phyloP scores from a whole-genome alignment of 805 yeast genomes.

The Starmerella stigmatis region DNA sequence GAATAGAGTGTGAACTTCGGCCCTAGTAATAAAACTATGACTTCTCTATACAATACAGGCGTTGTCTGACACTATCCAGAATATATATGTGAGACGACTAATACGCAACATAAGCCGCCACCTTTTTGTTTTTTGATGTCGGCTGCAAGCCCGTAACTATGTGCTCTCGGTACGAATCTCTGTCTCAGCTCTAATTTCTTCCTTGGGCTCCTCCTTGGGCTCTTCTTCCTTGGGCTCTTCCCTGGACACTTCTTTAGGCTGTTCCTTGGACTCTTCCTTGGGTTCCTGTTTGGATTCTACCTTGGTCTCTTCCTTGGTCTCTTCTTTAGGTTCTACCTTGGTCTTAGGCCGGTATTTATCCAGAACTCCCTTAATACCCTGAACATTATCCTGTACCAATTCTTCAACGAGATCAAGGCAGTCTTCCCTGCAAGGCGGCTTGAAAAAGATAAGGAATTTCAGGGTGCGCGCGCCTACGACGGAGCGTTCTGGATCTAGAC shows the following conservation, averaged over 20 bases:
- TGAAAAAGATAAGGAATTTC: constrained; percentile 69
- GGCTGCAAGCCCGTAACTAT: too few relatives aligned
- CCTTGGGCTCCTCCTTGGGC: background rate
- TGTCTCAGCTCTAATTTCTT: background rate
- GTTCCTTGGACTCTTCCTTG: background rate
- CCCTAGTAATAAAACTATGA: too few relatives aligned
- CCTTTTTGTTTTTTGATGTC: too few relatives aligned
- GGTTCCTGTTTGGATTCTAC: background rate
- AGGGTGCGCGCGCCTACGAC: constrained; percentile 73
- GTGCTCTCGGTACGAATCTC: too few relatives aligned
- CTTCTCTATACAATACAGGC: too few relatives aligned
- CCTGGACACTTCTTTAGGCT: background rate
- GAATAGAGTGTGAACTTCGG: too few relatives aligned
- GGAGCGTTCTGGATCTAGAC: constrained; percentile 75
- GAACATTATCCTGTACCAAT: constrained; percentile 25
- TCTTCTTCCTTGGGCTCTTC: background rate
- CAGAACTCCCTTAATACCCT: constrained; percentile 25
- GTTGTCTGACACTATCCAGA: too few relatives aligned
- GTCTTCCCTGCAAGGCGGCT: constrained; percentile 65
- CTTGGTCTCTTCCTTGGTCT: background rate
- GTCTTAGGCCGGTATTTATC: constrained; percentile 24
- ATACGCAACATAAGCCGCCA: too few relatives aligned
- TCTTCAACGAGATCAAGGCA: constrained; percentile 32
- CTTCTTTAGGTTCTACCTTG: background rate
- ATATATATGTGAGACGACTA: too few relatives aligned